Conservation (phyloP, 2,329 filamentous ascomycete genomes). For the Epicoccum nigrum region DNA sequence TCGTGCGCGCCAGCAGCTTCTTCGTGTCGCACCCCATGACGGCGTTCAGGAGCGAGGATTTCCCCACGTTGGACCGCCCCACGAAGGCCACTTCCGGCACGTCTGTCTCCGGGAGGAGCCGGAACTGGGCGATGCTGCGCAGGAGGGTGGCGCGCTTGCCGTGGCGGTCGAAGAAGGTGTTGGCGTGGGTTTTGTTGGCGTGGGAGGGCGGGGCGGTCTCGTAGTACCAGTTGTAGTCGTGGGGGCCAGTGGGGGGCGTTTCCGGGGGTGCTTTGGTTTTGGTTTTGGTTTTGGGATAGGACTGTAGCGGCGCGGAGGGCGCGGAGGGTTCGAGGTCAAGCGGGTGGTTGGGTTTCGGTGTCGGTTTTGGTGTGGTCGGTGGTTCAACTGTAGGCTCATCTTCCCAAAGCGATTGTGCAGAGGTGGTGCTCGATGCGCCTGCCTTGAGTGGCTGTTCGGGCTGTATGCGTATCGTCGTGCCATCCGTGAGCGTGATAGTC, state of each 20-base stretch:
- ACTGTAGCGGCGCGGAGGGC: constrained; percentile 19
- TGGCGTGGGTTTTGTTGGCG: constrained; percentile 50
- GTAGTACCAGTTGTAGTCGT: constrained; percentile 44
- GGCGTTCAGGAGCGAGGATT: constrained; percentile 70
- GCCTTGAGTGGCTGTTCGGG: background rate
- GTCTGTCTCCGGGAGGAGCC: constrained; percentile 60
- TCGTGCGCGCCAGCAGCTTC: constrained; percentile 53
- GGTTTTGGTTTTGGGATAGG: background rate
- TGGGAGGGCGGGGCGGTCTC: constrained; percentile 36
- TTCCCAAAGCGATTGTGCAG: background rate
- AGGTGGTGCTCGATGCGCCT: background rate
- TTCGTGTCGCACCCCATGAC: constrained; percentile 56
- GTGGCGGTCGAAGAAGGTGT: constrained; percentile 51
- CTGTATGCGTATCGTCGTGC: constrained; percentile 10
- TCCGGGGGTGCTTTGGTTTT: constrained; percentile 7
- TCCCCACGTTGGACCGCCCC: constrained; percentile 73
- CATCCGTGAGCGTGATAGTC: constrained; percentile 14
- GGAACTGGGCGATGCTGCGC: constrained; percentile 66
- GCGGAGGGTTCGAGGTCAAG: constrained; percentile 23
- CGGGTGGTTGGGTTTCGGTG: background rate
- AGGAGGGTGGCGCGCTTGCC: constrained; percentile 57
- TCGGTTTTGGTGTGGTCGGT: background rate
- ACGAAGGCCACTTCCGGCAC: constrained; percentile 70
- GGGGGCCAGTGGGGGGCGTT: constrained; percentile 3
- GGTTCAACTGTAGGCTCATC: background rate